Percentiles rank a stretch among this genome's conserved stretches.
These are phyloP conservation scores for Naematelia aurantialba DNA, from an alignment of 768 basidiomycete species.

Conservation along the genomic window DNA sequence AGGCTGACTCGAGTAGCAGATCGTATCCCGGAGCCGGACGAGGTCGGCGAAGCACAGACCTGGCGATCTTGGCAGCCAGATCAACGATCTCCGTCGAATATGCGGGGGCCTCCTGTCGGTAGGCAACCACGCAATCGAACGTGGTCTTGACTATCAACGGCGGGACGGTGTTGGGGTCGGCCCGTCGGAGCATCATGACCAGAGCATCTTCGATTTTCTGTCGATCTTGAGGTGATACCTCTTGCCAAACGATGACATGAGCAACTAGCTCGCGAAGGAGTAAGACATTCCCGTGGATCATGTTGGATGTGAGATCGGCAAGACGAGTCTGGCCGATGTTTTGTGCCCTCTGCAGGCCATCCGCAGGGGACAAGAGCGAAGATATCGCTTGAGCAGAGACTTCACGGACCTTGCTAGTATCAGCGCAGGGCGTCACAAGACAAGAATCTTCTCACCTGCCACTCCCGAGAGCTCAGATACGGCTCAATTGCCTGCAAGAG, in stretches of 20 bases:
- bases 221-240: background rate
- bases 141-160: background rate
- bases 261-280: conserved; percentile 13
- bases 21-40: background rate
- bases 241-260: conserved; percentile 20
- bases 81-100: background rate
- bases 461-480: conserved; percentile 30
- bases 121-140: background rate
- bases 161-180: background rate
- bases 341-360: conserved; percentile 7
- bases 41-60: background rate
- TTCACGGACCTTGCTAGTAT: conserved; percentile 29
- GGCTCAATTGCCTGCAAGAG: conserved; percentile 18
- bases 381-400: conserved; percentile 42
- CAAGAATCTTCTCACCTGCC: conserved; percentile 24
- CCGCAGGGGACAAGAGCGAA: conserved; percentile 21
- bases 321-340: background rate
- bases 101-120: background rate
- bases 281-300: conserved; percentile 16
- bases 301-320: conserved; percentile 4
- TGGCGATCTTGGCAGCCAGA: background rate
- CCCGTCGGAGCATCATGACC: background rate
- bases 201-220: background rate
- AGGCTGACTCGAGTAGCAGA: background rate
- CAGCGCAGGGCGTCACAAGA: background rate